A percentile compares a stretch with the other conserved stretches of the same genome.
Evolutionary conservation across 768 basidiomycete genomes (phyloP).

Genomic region (Rhizopogon rudus): DNA sequence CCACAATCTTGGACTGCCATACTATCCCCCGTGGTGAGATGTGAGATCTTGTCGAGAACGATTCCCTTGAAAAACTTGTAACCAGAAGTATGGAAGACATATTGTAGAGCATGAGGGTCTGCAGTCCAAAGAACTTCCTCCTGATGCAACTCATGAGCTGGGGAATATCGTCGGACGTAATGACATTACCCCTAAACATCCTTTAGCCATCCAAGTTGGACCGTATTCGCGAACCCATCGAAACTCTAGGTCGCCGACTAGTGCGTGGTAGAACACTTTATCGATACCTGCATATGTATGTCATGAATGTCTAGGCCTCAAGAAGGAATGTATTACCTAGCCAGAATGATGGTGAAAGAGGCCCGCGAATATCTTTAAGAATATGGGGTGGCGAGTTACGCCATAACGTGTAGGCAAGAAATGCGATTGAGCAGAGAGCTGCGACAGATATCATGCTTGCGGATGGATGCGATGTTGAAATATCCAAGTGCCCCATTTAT

Average conservation of each 20-base stretch:
- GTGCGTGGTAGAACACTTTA: slow-evolving; percentile 15
- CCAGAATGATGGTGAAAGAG: slow-evolving; percentile 2
- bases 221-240: slow-evolving; percentile 24
- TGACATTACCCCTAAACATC: slow-evolving; percentile 5
- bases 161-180: background rate
- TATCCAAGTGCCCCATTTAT: background rate
- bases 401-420: background rate
- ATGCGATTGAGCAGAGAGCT: background rate
- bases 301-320: background rate
- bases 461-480: background rate
- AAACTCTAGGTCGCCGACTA: slow-evolving; percentile 26
- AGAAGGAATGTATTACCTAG: background rate
- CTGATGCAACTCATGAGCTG: slow-evolving; percentile 4
- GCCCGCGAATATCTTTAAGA: slow-evolving; percentile 6
- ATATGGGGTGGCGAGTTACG: background rate
- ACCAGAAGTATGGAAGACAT: slow-evolving; percentile 22
- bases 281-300: slow-evolving; percentile 17
- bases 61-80: slow-evolving; percentile 22
- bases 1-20: slow-evolving; percentile 13
- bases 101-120: slow-evolving; percentile 23
- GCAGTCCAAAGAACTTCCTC: slow-evolving; percentile 24
- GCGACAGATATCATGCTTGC: background rate
- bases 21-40: slow-evolving; percentile 19
- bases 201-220: slow-evolving; percentile 13
- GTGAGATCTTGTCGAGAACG: slow-evolving; percentile 2